Evolutionary conservation across 371 early-diverging fungal genomes (phyloP), one percentile per base, ranked within the genome.

Genomic region (Saksenaea oblongispora): DNA sequence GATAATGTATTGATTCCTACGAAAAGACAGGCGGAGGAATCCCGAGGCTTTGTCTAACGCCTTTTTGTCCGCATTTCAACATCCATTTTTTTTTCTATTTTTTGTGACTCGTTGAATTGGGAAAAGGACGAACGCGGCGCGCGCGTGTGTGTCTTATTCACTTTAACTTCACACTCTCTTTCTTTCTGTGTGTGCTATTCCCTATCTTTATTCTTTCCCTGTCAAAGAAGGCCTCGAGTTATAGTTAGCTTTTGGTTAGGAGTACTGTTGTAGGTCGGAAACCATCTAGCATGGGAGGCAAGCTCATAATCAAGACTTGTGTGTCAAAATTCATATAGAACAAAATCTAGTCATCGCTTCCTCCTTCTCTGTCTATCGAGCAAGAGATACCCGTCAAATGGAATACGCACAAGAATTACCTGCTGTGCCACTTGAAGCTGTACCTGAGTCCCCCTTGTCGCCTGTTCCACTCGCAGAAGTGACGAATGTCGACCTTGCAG

Each of bases 121-220:
- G 51, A 47, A 47, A 47, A 47, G 51, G 51, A 22, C 51, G 24
- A 47, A 47, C 51, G 51, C 51, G 51, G 51, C 39, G 39, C 39
- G 39, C 39, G 39, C n/a, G 39, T 39, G 39, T 39, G 11, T 14
- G 5, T 39, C 39, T 39, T 3, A 5, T 11, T n/a, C 39, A 5
- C n/a, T 39, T 11, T 39, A 39, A 5, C 2, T 39, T 11, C 10
- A 5, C 14, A 17, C 14, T 17, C 42, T 17, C 18, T 14, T 41
- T 17, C 5, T 41, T 41, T 41, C 18, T 17, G 8, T 41, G 5
- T 41, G 42, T 37, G 13, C 14, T 41, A 5, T 41, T 41, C 42
- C 42, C 11, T 47, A 18, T 47, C 10, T 47, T 47, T 22, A 17
- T 47, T n/a, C 18, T 44, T 18, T 44, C 44, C 18, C 27, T 22